Conservation (phyloP, 31 red algal species). For the Porphyra umbilicalis region DNA sequence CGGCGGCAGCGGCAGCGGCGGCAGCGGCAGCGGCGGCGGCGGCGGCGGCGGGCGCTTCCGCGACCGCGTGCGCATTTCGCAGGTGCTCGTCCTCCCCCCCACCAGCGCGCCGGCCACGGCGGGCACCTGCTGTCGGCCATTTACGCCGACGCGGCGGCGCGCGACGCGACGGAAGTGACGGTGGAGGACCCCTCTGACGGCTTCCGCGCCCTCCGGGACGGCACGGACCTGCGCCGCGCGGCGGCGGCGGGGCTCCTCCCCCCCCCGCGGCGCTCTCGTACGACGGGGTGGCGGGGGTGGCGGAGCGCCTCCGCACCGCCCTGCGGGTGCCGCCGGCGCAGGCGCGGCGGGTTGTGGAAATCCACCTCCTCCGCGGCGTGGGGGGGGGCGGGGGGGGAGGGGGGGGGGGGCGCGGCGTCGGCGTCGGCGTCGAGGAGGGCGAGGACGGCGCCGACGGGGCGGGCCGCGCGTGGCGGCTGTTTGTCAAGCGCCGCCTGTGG, state of each 20-base stretch:
- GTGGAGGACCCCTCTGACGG: constrained; percentile 62
- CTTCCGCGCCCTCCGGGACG: constrained; percentile 45
- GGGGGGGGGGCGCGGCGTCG: background rate
- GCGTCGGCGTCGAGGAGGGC: background rate
- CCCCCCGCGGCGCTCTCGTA: background rate
- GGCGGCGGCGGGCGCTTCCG: constrained; percentile 20
- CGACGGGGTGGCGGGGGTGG: constrained; percentile 11
- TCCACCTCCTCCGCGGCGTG: constrained; percentile 29
- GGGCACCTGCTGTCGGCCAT: constrained; percentile 34
- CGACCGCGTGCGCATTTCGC: constrained; percentile 39
- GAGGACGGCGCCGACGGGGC: background rate
- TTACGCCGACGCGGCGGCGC: constrained; percentile 24
- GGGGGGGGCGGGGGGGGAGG: constrained; percentile 3
- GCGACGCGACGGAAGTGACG: constrained; percentile 50
- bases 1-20: background rate
- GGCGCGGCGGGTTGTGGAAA: constrained; percentile 37
- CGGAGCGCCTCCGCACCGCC: constrained; percentile 7
- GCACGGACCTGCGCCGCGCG: constrained; percentile 26
- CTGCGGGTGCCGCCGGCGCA: constrained; percentile 32
- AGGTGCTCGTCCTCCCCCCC: constrained; percentile 44
- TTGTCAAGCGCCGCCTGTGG: constrained; percentile 67
- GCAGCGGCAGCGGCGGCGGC: background rate
- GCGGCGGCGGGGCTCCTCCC: constrained; percentile 14
- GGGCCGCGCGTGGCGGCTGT: constrained; percentile 45
- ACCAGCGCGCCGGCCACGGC: constrained; percentile 53